These are phyloP conservation scores for Triticum monococcum DNA, from an alignment of 176 grass and related monocot genomes.

Conservation along the genomic window DNA sequence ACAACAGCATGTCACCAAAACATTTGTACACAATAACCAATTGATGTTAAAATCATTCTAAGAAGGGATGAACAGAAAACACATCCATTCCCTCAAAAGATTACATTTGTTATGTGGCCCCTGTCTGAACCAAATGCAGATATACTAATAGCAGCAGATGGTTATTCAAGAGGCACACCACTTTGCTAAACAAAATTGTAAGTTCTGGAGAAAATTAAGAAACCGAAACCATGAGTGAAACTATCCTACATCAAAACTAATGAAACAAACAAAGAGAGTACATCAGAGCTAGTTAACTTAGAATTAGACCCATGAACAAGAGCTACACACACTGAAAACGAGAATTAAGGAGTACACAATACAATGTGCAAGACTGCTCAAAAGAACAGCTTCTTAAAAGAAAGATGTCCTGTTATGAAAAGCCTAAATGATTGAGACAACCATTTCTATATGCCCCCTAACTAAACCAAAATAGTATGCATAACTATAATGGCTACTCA, in stretches of 20 bases:
- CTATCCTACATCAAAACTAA: neutral
- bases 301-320: neutral
- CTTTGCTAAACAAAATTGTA: neutral
- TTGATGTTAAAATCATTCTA: slow-evolving; percentile 43
- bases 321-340: neutral
- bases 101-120: slow-evolving; percentile 35
- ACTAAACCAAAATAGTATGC: slow-evolving; percentile 41
- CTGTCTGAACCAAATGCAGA: slow-evolving; percentile 59
- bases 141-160: slow-evolving; percentile 29
- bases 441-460: slow-evolving; percentile 33
- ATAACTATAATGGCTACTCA: slow-evolving; percentile 42
- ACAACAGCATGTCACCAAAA: neutral
- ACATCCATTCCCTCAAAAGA: slow-evolving; percentile 46
- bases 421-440: neutral
- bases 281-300: neutral
- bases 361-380: slow-evolving; percentile 26
- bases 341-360: neutral
- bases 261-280: neutral
- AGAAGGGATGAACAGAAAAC: slow-evolving; percentile 32
- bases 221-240: neutral
- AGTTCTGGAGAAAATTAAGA: neutral
- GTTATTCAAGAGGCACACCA: slow-evolving; percentile 54
- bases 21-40: neutral
- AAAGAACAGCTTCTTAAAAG: neutral
- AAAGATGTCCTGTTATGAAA: neutral